Base-by-base conservation (phyloP, 1,284 basidiomycete species). In the Irpex rosettiformis region DNA sequence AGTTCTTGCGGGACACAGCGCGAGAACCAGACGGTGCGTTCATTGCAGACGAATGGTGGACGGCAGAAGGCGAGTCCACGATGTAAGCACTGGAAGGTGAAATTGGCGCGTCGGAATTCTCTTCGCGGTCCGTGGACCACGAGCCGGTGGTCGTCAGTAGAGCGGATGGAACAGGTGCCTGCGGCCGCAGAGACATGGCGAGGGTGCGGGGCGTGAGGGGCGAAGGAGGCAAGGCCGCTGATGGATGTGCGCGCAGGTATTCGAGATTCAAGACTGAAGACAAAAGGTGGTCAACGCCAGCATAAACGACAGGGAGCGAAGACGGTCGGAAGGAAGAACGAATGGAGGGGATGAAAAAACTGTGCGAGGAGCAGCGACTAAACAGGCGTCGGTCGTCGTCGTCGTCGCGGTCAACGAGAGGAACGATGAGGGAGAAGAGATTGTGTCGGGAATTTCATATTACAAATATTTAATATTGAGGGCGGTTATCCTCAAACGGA, bases 71-170 rank as follows among this genome's bases (percentile, higher is more conserved):
- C 25, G 71, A 70, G 57, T 69, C 69, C 25, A 70, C 66, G 33
- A 69, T 64, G 61, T 71, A 70, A 16, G 67, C 69, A 62, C 67
- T 69, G 8, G 69, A 66, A 29, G 70, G 70, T 18, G 69, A 70
- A 30, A 69, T 61, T 56, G 62, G 57, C 18, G 61, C 64, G 18
- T 69, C 64, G 18, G 66, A 68, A 16, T 62, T 62, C 22, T 65
- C 62, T 47, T 67, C 67, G 61, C 67, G 65, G 45, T 67, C 67
- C 42, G 64, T 62, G 37, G 64, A 64, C 68, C 69, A 70, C 56
- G 65, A 67, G 61, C 67, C 66, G 33, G 63, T 58, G 3, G 65
- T n/a, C n/a, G n/a, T 57, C n/a, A 66, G 60, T 7, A 61, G 57
- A 54, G 54, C 63, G 52, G 68, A 63, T 25, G 69, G 67, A 21